Evolutionary conservation across 1,284 basidiomycete species (phyloP), one percentile per base, ranked within the genome.

Genomic region (Ustilago tritici): DNA sequence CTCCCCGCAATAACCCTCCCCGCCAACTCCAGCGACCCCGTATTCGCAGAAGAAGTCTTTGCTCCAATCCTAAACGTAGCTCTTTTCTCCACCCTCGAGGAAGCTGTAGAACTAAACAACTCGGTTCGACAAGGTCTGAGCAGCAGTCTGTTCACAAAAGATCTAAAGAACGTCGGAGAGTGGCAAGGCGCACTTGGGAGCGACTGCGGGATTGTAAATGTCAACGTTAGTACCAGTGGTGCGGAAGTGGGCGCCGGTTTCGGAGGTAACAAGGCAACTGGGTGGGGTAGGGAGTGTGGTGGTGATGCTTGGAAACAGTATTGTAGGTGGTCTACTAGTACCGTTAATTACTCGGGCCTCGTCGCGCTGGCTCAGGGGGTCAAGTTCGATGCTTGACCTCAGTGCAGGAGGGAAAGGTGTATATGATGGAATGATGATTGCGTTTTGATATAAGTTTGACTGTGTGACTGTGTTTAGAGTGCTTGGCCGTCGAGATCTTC

Each of bases 281-380:
- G 88, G 68, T 95, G 94, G 94, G 95, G 95, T n/a, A 91, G 95
- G 64, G 95, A 98, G 88, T 95, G 93, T 15, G 95, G 95, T 40
- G 95, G 95, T 54, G 95, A 98, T 87, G 93, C 95, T 31, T 98
- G 95, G 95, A 95, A 95, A 87, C 93, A 96, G 72, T 87, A 87
- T 69, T 81, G 77, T 65, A 65, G 84, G 41, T 88, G 86, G 86
- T 92, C 92, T 84, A 91, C 93, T 49, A 95, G 93, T 85, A 98
- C 95, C 8, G 89, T 98, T 86, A 98, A 98, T 88, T 98, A 93
- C 88, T 94, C 93, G 36, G 90, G 93, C 84, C 90, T 91, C 81
- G 92, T 94, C 55, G 94, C 93, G 11, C 88, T 98, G 32, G 95
- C 95, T 0, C 95, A 98, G 87, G 95, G 95, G 7, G 94, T 98